These are phyloP conservation scores for Areca catechu DNA, from an alignment of 176 grass and related monocot species.

Conservation along the genomic window DNA sequence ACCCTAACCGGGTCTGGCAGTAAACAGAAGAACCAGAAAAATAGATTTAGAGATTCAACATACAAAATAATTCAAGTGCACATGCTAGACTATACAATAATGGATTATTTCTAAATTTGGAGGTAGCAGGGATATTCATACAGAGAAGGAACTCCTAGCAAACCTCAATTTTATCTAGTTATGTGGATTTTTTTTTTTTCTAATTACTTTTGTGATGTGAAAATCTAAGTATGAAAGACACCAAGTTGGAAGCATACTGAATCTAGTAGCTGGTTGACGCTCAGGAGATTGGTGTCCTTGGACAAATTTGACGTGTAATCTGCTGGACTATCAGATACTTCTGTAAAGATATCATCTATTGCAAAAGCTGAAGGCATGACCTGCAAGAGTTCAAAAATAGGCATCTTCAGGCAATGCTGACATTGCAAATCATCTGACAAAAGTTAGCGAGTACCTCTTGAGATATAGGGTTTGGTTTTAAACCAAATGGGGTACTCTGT, in stretches of 20 bases:
- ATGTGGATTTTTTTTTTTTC: too few species aligned
- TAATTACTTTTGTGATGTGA: too few species aligned
- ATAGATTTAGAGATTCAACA: too few species aligned
- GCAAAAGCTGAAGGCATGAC: constrained; percentile 47
- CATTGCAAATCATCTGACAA: not conserved
- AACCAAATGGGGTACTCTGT: constrained; percentile 11
- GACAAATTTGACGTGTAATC: constrained; percentile 28
- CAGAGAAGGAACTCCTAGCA: too few species aligned
- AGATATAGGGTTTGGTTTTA: constrained; percentile 36
- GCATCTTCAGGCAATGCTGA: not conserved
- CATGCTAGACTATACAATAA: too few species aligned
- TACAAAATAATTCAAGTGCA: too few species aligned
- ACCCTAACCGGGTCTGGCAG: too few species aligned
- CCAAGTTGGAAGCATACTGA: constrained; percentile 35
- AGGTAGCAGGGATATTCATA: too few species aligned
- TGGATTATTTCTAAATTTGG: too few species aligned
- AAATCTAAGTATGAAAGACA: constrained; percentile 1
- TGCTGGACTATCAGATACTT: constrained; percentile 39
- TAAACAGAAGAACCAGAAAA: too few species aligned
- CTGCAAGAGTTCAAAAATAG: constrained; percentile 30
- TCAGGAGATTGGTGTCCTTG: constrained; percentile 38
- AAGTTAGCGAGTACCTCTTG: constrained; percentile 38
- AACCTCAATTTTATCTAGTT: too few species aligned
- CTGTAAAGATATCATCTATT: constrained; percentile 58
- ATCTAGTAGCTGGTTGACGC: constrained; percentile 63